These are phyloP conservation scores for Carex parvula DNA, from an alignment of 176 grass and related monocot genomes.

Conservation along the genomic window DNA sequence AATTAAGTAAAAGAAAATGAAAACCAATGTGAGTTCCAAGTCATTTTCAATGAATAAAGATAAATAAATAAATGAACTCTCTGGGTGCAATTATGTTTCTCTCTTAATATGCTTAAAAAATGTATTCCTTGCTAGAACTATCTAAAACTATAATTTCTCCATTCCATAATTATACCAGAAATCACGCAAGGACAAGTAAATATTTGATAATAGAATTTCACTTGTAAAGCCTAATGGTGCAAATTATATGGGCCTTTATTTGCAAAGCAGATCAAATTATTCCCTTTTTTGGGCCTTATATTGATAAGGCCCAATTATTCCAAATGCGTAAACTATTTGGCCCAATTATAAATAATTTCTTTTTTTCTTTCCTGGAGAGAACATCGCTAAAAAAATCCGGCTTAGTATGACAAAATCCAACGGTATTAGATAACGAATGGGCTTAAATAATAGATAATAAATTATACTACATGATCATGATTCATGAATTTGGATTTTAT, in stretches of 20 bases:
- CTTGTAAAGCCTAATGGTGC: neutral
- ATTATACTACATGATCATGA: neutral
- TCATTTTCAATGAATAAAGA: neutral
- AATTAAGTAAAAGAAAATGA: neutral
- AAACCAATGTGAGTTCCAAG: neutral
- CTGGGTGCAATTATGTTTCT: neutral
- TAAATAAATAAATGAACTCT: neutral
- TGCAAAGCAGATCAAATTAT: neutral
- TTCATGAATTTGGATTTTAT: neutral
- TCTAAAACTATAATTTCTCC: neutral
- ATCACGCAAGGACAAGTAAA: neutral
- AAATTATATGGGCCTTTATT: too few relatives aligned
- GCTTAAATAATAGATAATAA: neutral
- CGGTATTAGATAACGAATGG: neutral
- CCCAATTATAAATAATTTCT: neutral
- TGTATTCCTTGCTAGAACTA: neutral
- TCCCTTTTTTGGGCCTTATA: neutral
- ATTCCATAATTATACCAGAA: neutral
- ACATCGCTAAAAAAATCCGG: too few relatives aligned
- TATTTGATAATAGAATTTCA: neutral
- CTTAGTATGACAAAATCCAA: neutral
- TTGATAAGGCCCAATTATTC: neutral
- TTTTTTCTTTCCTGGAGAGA: too few relatives aligned
- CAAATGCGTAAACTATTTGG: neutral
- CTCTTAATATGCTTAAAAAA: neutral